Base-by-base conservation (phyloP, 768 basidiomycete genomes). In the Amanita subjunquillea region DNA sequence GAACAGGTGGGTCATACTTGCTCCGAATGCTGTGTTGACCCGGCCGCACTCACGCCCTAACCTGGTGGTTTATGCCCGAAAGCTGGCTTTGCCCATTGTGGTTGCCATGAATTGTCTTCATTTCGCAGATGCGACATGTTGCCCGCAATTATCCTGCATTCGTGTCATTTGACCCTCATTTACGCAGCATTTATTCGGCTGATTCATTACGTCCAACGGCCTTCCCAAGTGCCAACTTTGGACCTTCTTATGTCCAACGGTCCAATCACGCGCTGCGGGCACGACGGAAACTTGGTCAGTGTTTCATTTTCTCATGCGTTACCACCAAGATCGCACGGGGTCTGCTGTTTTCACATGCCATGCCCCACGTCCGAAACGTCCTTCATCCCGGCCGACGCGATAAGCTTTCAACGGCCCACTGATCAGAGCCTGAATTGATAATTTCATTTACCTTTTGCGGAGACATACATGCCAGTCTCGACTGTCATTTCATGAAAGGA, bases 1-100 rank as follows among this genome's bases (percentile, higher is more conserved):
- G 47, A 46, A 46, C 22, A 46, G 37, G 34, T 48, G 48, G 48
- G 23, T 38, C n/a, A 50, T 50, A 50, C 37, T 27, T 50, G 36
- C 1, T 2, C 48, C 37, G 48, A 40, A 25, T 50, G 48, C 48
- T 38, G 48, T 50, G 48, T 40, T 50, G 27, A 34, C 34, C 22
- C 25, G 34, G 20, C 48, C 48, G 36, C 36, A 27, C 37, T 50
- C 23, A 37, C 48, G 23, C 48, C 48, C 27, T 15, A 50, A 17
- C 22, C 38, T 38, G 22, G 48, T 27, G 36, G 25, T 25, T 12
- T 7, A n/a, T 22, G 27, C 48, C 27, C 39, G 22, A 32, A 32
- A 48, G 17, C 23, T 46, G 29, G 30, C 29, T 2, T 46, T 17
- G 30, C 43, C 43, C 22, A 29, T 44, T 29, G 23, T 13, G 43